Evolutionary conservation across 2,329 filamentous ascomycete genomes (phyloP).

Genomic region (Onygenales sp.): DNA sequence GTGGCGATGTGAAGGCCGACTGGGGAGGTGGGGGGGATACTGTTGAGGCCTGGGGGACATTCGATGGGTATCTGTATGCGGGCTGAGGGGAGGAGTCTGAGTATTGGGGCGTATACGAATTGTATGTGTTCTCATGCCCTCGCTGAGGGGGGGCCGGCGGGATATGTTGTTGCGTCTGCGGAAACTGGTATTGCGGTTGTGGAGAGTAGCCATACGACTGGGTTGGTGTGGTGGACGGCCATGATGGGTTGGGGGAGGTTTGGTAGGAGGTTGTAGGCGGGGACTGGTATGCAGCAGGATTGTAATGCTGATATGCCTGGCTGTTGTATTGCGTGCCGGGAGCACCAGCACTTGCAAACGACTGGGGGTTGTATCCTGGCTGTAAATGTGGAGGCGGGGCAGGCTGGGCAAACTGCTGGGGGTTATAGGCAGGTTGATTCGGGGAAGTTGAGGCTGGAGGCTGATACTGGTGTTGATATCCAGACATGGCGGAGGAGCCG

Average conservation of each 20-base stretch:
- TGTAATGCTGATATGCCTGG: constrained; percentile 36
- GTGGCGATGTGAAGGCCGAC: constrained; percentile 9
- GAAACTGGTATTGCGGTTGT: constrained; percentile 14
- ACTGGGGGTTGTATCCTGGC: constrained; percentile 62
- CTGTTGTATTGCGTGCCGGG: constrained; percentile 15
- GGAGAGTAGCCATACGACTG: constrained; percentile 24
- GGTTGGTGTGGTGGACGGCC: constrained; percentile 23
- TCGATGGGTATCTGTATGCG: constrained; percentile 19
- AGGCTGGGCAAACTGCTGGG: constrained; percentile 48
- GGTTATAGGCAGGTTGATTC: constrained; percentile 49
- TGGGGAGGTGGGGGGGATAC: constrained; percentile 12
- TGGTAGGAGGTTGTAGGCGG: constrained; percentile 20
- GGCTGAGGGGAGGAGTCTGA: constrained; percentile 16
- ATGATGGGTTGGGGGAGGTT: constrained; percentile 23
- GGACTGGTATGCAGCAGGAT: constrained; percentile 41
- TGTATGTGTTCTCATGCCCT: constrained; percentile 23
- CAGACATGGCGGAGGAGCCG: constrained; percentile 28
- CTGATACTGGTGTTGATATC: constrained; percentile 46
- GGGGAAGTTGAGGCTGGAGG: constrained; percentile 27
- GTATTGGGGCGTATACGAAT: constrained; percentile 25
- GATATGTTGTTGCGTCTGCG: constrained; percentile 5
- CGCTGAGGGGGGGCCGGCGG: constrained; percentile 29
- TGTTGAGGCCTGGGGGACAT: constrained; percentile 15
- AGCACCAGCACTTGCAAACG: constrained; percentile 35
- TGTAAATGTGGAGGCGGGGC: constrained; percentile 35